Base-by-base conservation (phyloP, 257 asterid genomes). In the Nicotiana tomentosiformis region DNA sequence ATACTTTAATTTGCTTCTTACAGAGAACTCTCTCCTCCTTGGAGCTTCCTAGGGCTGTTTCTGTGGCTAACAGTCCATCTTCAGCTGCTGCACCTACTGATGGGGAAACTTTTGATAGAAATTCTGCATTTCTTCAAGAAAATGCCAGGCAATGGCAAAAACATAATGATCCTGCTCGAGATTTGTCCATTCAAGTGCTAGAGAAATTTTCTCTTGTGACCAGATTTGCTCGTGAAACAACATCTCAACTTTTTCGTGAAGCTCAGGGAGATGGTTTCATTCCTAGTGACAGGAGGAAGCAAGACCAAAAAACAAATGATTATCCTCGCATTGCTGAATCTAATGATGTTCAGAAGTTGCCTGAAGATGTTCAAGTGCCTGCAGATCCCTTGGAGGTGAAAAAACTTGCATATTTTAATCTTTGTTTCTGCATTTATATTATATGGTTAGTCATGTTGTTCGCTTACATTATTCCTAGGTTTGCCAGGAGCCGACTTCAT, bases 181-280 rank as follows among this genome's bases (percentile, higher is more conserved):
- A 96, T 84, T 86, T 96, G 84, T 93, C 98, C 67, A 92, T 96
- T 82, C 95, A 94, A 81, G 98, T 96, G 17, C 85, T 96, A 88
- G 99, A 96, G 89, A 96, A 95, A 88, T 96, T 94, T 84, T 96
- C 99, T 39, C 98, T 94, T 84, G 99, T 94, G 81, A 96, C 99
- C 51, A 87, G 96, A 87, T 93, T 96, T 91, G 99, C 99, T 82
- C 99, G 98, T 81, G 99, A 96, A 93, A 92, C 99, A 76, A 96
- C 99, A 86, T 94, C 98, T 78, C 99, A 96, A 88, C 90, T 96
- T 77, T 94, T 96, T 80, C 90, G 97, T 83, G 99, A 96, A 64
- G 86, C 89, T 87, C 89, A 84, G 53, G 58, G 84, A 85, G 97
- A 94, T 88, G 88, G 88, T 81, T 91, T 87, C 84, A 23, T 88